These are phyloP conservation scores for Ceratocystiopsis sp. DNA, from an alignment of 2,329 filamentous ascomycete genomes.

Conservation along the genomic window DNA sequence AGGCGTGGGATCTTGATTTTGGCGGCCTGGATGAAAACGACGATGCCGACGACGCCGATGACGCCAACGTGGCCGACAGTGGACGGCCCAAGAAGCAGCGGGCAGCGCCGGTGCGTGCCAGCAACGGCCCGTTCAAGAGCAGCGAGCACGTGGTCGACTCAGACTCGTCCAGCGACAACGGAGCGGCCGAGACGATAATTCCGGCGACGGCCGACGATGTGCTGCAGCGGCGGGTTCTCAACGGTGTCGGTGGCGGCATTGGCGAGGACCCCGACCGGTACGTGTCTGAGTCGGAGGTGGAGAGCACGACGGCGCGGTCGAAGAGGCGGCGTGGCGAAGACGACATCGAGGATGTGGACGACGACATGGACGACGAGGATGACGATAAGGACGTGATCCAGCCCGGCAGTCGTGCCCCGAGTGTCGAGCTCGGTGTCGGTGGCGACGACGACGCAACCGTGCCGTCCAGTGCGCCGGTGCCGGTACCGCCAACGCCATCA, in stretches of 20 bases:
- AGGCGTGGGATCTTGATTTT: conserved; percentile 6
- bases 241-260: too few relatives aligned
- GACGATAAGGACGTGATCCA: neutral
- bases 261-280: neutral
- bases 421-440: neutral
- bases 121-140: conserved; percentile 1
- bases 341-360: neutral
- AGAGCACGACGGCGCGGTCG: neutral
- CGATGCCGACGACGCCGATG: neutral
- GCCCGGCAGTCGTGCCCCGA: too few relatives aligned
- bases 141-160: neutral
- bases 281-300: too few relatives aligned
- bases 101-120: neutral
- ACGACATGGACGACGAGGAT: neutral
- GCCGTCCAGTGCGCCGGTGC: neutral
- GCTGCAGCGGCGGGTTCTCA: too few relatives aligned
- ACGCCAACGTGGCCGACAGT: neutral
- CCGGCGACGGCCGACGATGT: too few relatives aligned
- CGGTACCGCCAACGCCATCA: neutral
- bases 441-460: neutral
- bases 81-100: neutral
- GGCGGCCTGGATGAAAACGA: conserved; percentile 1
- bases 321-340: neutral
- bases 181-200: too few relatives aligned
- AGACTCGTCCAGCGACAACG: neutral